Conservation (phyloP, 106 monocot species). For the Allium fistulosum region DNA sequence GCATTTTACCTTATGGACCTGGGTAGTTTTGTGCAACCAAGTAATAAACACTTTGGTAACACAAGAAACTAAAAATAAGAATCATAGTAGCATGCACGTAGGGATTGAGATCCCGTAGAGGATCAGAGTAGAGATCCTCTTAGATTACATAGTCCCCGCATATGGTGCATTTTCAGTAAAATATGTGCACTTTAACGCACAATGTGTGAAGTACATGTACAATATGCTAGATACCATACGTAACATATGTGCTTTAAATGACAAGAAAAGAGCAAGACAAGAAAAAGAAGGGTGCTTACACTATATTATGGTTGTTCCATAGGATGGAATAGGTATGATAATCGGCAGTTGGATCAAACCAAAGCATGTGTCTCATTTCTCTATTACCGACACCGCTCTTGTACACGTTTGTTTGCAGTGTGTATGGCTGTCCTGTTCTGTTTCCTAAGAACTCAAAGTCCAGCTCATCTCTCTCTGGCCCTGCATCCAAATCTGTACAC, state of each 20-base stretch:
- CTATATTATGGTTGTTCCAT: slow-evolving; percentile 78
- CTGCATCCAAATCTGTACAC: slow-evolving; percentile 87
- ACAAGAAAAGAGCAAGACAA: not conserved
- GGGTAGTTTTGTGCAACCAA: not conserved
- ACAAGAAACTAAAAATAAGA: not conserved
- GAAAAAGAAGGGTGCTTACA: slow-evolving; percentile 43
- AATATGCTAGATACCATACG: too few species aligned
- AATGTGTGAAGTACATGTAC: too few species aligned
- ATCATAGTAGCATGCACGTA: not conserved
- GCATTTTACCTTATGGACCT: not conserved
- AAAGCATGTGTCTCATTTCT: slow-evolving; percentile 90
- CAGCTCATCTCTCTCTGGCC: slow-evolving; percentile 69
- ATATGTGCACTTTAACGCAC: not conserved
- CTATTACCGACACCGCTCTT: slow-evolving; percentile 75
- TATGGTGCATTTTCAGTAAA: not conserved
- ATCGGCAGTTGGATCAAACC: slow-evolving; percentile 95
- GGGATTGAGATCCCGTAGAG: not conserved
- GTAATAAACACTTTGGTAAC: not conserved
- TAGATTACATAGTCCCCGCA: not conserved
- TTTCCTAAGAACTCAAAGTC: slow-evolving; percentile 98
- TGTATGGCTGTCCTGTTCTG: slow-evolving; percentile 87
- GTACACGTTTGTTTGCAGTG: slow-evolving; percentile 88
- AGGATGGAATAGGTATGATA: slow-evolving; percentile 90
- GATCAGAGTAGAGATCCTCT: not conserved
- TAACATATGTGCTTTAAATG: not conserved